Evolutionary conservation across 176 grass and related monocot genomes (phyloP).

Genomic region (Dendrocalamus sinicus): DNA sequence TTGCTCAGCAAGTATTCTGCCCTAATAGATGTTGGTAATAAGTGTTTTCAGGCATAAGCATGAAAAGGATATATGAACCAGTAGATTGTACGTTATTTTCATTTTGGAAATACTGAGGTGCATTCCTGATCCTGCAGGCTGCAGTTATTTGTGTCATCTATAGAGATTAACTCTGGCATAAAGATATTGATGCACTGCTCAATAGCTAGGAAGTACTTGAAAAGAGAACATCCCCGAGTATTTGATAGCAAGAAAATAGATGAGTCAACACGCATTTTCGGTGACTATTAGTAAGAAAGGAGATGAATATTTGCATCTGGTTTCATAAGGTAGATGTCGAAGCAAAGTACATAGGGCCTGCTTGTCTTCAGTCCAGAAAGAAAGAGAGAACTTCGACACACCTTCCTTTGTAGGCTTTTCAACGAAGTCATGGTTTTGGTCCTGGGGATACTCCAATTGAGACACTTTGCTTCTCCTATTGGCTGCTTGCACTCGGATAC

Average conservation of each 20-base stretch:
- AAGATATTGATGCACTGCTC: background rate
- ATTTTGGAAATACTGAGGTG: background rate
- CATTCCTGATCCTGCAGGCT: background rate
- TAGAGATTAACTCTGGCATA: background rate
- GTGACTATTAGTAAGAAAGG: background rate
- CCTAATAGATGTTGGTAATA: no score
- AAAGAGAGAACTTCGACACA: background rate
- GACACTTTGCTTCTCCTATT: background rate
- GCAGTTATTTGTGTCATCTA: background rate
- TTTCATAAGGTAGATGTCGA: conserved; percentile 9
- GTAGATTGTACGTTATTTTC: background rate
- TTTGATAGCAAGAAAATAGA: background rate
- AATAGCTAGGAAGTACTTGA: conserved; percentile 1
- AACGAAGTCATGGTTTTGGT: background rate
- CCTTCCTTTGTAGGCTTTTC: conserved; percentile 28
- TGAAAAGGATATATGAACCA: background rate
- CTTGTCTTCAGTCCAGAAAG: background rate
- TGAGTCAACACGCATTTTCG: background rate
- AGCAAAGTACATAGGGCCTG: background rate
- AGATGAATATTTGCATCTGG: background rate
- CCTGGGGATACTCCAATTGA: background rate
- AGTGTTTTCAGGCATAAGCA: background rate
- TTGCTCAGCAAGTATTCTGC: no score
- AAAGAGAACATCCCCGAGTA: background rate
- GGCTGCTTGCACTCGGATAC: background rate